These are phyloP conservation scores for Jacaranda copaia DNA, from an alignment of 257 asterid genomes.

Conservation along the genomic window DNA sequence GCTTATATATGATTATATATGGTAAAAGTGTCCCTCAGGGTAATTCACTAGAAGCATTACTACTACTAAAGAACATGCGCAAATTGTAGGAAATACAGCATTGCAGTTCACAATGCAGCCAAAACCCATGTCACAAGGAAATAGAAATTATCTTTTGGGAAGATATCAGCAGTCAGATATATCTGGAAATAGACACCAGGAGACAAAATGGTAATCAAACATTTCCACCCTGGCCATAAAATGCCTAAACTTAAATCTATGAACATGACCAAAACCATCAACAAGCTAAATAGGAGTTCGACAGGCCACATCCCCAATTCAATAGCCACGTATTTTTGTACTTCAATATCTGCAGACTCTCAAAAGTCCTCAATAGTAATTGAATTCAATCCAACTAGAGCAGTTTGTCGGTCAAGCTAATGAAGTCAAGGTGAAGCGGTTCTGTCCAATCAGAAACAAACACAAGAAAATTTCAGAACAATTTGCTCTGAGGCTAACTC, in stretches of 20 bases:
- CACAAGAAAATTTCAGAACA: not conserved
- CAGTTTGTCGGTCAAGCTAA: constrained; percentile 3
- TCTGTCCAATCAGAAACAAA: constrained; percentile 22
- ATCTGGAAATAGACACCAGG: constrained; percentile 4
- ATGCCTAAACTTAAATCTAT: constrained; percentile 18
- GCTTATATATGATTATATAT: not conserved
- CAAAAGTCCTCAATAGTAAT: constrained; percentile 24
- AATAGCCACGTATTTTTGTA: constrained; percentile 18
- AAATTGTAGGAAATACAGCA: constrained; percentile 14
- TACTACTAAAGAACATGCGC: constrained; percentile 7
- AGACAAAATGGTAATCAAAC: constrained; percentile 10
- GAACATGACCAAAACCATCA: constrained; percentile 12
- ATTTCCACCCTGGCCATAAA: not conserved
- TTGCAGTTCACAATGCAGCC: not conserved
- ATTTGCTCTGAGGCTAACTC: not conserved
- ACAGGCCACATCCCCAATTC: constrained; percentile 29
- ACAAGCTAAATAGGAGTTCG: constrained; percentile 22
- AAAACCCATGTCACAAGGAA: constrained; percentile 24
- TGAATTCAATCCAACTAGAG: constrained; percentile 14
- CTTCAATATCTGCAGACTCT: constrained; percentile 6
- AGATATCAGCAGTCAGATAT: constrained; percentile 28
- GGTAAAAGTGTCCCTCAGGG: not conserved
- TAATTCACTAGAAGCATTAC: constrained; percentile 16
- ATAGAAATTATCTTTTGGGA: constrained; percentile 17
- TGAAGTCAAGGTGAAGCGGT: not conserved